Conservation (phyloP, 2,329 filamentous ascomycete species). For the Diaporthe batatas region DNA sequence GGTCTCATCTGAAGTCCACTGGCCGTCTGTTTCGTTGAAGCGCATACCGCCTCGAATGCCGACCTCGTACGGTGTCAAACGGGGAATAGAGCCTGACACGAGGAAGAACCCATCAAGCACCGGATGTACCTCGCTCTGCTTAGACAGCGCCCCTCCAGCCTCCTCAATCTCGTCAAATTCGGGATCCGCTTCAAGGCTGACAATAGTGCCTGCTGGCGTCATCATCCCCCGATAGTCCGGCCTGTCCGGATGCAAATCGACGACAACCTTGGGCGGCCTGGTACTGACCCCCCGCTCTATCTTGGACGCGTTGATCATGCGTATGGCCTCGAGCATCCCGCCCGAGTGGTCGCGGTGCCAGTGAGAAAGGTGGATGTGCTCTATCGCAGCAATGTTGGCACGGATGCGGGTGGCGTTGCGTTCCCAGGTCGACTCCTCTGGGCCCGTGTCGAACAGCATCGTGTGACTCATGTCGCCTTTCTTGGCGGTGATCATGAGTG, state of each 20-base stretch:
- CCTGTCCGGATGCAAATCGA: conserved; percentile 66
- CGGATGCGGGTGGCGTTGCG: conserved; percentile 60
- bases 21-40: conserved; percentile 53
- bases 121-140: conserved; percentile 56
- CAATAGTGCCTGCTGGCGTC: conserved; percentile 52
- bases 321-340: conserved; percentile 63
- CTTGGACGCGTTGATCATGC: conserved; percentile 60
- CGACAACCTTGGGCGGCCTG: conserved; percentile 49
- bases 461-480: conserved; percentile 59
- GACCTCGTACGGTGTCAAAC: conserved; percentile 62
- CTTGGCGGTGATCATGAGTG: conserved; percentile 63
- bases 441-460: conserved; percentile 67
- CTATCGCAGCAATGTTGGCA: conserved; percentile 58
- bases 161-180: conserved; percentile 60
- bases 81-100: conserved; percentile 66
- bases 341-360: conserved; percentile 70
- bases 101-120: conserved; percentile 65
- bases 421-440: conserved; percentile 64
- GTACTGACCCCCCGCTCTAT: conserved; percentile 42
- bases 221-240: conserved; percentile 64
- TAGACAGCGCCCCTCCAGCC: conserved; percentile 57
- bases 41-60: conserved; percentile 61
- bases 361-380: conserved; percentile 63
- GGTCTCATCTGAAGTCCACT: conserved; percentile 62
- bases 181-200: conserved; percentile 67